These are phyloP conservation scores for Noccaea bulbosa DNA, from an alignment of 345 rosid species.

Conservation along the genomic window DNA sequence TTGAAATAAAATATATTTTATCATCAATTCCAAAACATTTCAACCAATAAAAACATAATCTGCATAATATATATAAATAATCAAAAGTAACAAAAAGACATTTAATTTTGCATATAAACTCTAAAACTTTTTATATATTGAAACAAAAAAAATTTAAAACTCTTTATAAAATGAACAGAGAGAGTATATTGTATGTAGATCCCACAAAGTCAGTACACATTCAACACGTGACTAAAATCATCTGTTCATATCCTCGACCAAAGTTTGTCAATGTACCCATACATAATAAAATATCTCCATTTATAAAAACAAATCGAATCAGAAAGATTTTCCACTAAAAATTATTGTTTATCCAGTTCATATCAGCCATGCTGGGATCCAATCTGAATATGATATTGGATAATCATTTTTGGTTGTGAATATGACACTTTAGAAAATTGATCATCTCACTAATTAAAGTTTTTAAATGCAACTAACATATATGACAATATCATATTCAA, in stretches of 20 bases:
- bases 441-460: not conserved
- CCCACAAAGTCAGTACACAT: constrained; percentile 8
- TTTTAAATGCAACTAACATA: not conserved
- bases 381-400: constrained; percentile 12
- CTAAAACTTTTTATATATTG: no score
- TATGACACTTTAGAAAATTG: not conserved
- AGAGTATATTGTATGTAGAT: not conserved
- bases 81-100: no score
- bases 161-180: no score
- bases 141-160: no score
- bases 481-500: no score
- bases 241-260: constrained; percentile 30
- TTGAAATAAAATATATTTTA: no score
- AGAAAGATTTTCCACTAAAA: constrained; percentile 24
- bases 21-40: no score
- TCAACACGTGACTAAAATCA: constrained; percentile 33
- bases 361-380: constrained; percentile 24
- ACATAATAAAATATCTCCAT: constrained; percentile 29
- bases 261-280: constrained; percentile 19
- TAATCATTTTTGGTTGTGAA: constrained; percentile 8
- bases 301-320: constrained; percentile 21
- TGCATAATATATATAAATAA: no score
- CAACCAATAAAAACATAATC: no score
- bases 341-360: constrained; percentile 30
- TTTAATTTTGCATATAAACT: no score